Evolutionary conservation across 2,329 filamentous ascomycete genomes (phyloP), one percentile per base, ranked within the genome.

Genomic region (Tolypocladium ovalisporum): DNA sequence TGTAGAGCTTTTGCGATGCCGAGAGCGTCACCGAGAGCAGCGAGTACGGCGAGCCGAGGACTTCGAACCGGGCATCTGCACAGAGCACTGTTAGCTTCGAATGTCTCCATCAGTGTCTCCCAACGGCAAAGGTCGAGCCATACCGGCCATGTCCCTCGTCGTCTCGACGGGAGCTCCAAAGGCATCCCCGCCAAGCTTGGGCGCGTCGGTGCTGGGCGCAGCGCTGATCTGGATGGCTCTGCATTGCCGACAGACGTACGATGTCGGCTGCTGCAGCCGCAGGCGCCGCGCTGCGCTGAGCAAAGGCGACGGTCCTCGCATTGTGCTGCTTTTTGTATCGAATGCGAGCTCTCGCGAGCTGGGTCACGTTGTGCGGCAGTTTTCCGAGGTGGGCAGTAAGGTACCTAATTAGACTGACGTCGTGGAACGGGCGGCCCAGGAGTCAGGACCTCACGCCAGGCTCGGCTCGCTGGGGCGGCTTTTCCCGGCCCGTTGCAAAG

Each of bases 21-120:
- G 94, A 95, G 55, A 99, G 83, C 9, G 88, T 90, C 62, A 96
- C 92, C 27, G 93, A 97, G 64, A 99, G 86, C 62, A 99, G 84
- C 57, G 94, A 97, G 73, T 94, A 94, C 1, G 93, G 91, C 29
- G 89, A 84, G 61, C 94, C 94, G 62, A 99, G 78, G 53, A 97
- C 90, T 73, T 97, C 90, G 72, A 99, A 99, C 58, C 86, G 86
- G 56, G 94, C 94, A 81, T 97, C 94, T 97, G 64, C 9, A n/a
- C 24, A 10, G 37, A n/a, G 1, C 1, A 22, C 29, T 4, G 54
- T 56, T 39, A 56, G 42, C 44, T 3, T 12, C 17, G 22, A 22
- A 19, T n/a, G 22, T 15, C 15, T 32, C 27, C 42, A 34, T 7
- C 32, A 4, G 27, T 15, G 1, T 6, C 19, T 6, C 13, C 36